phyloP scores from a whole-genome alignment of 768 basidiomycete genomes.

The Suillus bovinus region DNA sequence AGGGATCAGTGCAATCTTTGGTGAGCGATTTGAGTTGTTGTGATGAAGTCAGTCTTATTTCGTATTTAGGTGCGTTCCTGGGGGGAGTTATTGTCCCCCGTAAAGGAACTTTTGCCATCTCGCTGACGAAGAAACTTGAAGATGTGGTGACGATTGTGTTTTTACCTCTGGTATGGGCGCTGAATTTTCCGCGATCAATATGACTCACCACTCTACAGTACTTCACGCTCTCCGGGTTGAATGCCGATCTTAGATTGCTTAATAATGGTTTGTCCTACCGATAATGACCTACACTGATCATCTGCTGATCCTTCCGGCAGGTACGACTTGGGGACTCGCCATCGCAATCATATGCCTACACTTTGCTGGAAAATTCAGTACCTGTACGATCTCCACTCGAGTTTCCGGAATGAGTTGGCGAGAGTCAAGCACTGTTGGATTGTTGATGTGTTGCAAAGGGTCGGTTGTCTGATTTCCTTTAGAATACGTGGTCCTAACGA shows the following conservation, averaged over 20 bases:
- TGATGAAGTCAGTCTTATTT: background rate
- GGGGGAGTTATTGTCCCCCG: constrained; percentile 83
- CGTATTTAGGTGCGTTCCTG: constrained; percentile 71
- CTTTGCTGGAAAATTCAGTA: constrained; percentile 87
- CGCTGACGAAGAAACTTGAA: constrained; percentile 89
- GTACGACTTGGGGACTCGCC: constrained; percentile 85
- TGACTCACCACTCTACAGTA: constrained; percentile 50
- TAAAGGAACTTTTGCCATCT: constrained; percentile 81
- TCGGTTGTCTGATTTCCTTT: constrained; percentile 38
- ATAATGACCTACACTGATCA: background rate
- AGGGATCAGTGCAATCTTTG: constrained; percentile 92
- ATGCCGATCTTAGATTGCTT: constrained; percentile 83
- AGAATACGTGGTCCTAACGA: constrained; percentile 7
- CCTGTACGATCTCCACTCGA: constrained; percentile 70
- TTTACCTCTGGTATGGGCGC: constrained; percentile 72
- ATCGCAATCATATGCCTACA: constrained; percentile 77
- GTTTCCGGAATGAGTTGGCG: constrained; percentile 75
- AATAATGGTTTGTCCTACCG: constrained; percentile 54
- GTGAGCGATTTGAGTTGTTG: constrained; percentile 34
- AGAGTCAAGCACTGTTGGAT: constrained; percentile 83
- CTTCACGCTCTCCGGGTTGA: constrained; percentile 90
- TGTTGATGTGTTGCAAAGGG: constrained; percentile 97
- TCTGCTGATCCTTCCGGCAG: constrained; percentile 31
- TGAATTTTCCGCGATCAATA: background rate
- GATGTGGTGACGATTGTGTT: constrained; percentile 92